Base-by-base conservation (phyloP, 768 basidiomycete genomes). In the Suillus hirtellus region DNA sequence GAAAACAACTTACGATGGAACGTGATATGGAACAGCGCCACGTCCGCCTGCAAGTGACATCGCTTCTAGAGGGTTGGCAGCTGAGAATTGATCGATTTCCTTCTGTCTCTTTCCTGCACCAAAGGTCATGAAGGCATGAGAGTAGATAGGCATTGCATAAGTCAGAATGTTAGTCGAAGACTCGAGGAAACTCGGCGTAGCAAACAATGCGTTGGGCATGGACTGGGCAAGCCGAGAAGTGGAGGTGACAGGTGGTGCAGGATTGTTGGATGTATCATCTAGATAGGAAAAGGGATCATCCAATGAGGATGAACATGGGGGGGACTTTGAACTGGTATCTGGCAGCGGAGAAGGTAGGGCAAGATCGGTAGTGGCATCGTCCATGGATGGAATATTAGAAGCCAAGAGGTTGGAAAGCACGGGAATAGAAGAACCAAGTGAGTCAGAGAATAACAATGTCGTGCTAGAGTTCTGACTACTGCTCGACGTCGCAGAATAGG, bases 81-180 rank as follows among this genome's bases (percentile, higher is more conserved):
- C 87, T 0, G 89, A 92, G 72, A 81, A 92, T 15, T 81, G 81
- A 70, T 96, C 95, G 49, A 96, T 81, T 64, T 93, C 87, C 71
- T 93, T 94, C 74, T 95, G 93, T 35, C 85, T 80, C 79, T 87
- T 87, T 2, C 95, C 95, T 6, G 94, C 88, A 24, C 93, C 93
- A 68, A 96, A 93, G 1, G 93, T 91, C 11, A 95, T 88, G 72
- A 86, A 95, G 42, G 89, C 90, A 60, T 90, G 85, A 2, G 87
- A 75, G 71, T 93, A 80, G 40, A 89, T 79, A 35, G 91, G 86
- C 58, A 82, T 82, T 6, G 83, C 81, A 24, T 84, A 83, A 2
- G 80, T 77, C 15, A 80, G 78, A 64, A 84, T 73, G 44, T 78
- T 76, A 49, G 78, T 72, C 65, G 55, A 75, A 64, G 69, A 81